Base-by-base conservation (phyloP, 805 yeast species). In the Yamadazyma tumulicola region DNA sequence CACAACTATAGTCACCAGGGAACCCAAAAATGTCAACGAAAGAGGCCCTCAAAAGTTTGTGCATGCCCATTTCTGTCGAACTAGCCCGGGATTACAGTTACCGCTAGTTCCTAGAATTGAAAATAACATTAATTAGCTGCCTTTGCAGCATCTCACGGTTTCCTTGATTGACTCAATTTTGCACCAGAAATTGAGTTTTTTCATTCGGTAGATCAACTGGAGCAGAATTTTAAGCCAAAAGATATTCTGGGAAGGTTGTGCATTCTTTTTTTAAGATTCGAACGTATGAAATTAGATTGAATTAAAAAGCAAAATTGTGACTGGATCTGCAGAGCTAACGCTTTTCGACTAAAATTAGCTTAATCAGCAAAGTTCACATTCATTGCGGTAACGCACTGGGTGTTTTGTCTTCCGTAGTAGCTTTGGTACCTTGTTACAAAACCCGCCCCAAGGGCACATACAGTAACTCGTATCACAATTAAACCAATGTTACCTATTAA, bases 1-100 rank as follows among this genome's bases (percentile, higher is more conserved):
- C 52, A 85, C 56, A 10, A 68, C 59, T 0, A 94, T 93, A 62
- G 93, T 83, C 32, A 87, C 58, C 18, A 13, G 33, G 59, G 38
- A 8, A 35, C 23, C 57, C 57, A 54, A 51, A 34, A 25, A 54
- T 52, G 10, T 54, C 57, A 10, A 38, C 32, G 23, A 49, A 26
- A 35, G 46, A 2, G 41, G 46, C 41, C 31, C 2, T 38, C 19
- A 21, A 39, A 29, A 4, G 39, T 29, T 5, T 17, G 31, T 3
- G 46, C 27, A 30, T 36, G 40, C 25, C 43, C 26, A 8, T 39
- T 34, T 31, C 41, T 37, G 26, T 42, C 43, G 12, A 38, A 19
- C 26, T 37, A 39, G 4, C 43, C 43, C 12, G 40, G 29, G 19
- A 34, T 37, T 6, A 41, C 46, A 12, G 43, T 34, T n/a, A 9